Percentiles rank a stretch among this genome's conserved stretches.
Conservation (phyloP, 257 asterid genomes). For the Capsicum pubescens region DNA sequence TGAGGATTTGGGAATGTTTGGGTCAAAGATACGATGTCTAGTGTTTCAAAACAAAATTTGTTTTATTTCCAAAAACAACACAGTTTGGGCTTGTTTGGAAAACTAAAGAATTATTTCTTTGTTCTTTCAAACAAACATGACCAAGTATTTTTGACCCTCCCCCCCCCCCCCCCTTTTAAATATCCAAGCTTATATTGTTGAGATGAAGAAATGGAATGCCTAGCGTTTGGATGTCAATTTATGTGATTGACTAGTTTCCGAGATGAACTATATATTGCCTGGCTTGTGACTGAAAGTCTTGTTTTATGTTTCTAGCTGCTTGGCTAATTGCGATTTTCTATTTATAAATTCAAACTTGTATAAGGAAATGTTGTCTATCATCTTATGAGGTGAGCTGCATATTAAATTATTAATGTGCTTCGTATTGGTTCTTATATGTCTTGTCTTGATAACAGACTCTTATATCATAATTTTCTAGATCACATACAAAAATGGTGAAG, state of each 20-base stretch:
- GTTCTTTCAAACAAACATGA: not conserved
- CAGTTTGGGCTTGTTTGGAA: not conserved
- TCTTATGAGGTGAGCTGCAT: conserved; percentile 13
- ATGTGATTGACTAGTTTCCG: not conserved
- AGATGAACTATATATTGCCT: not conserved
- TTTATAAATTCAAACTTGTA: not conserved
- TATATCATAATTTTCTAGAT: conserved; percentile 47
- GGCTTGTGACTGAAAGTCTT: not conserved
- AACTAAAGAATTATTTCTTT: not conserved
- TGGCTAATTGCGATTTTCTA: not conserved
- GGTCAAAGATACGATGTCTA: not conserved
- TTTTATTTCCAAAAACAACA: not conserved
- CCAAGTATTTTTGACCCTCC: not conserved
- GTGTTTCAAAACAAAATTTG: not conserved
- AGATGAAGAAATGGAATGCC: not conserved
- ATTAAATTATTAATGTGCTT: not conserved
- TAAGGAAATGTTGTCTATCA: conserved; percentile 4
- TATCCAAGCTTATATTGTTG: not conserved
- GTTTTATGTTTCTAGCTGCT: not conserved
- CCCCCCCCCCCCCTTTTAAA: not conserved
- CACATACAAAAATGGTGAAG: conserved; percentile 86
- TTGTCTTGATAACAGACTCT: conserved; percentile 25
- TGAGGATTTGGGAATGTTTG: not conserved
- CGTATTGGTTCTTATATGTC: not conserved
- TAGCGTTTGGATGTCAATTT: not conserved